phyloP scores from a whole-genome alignment of 1,284 basidiomycete species.

The Coniferiporia weirii region DNA sequence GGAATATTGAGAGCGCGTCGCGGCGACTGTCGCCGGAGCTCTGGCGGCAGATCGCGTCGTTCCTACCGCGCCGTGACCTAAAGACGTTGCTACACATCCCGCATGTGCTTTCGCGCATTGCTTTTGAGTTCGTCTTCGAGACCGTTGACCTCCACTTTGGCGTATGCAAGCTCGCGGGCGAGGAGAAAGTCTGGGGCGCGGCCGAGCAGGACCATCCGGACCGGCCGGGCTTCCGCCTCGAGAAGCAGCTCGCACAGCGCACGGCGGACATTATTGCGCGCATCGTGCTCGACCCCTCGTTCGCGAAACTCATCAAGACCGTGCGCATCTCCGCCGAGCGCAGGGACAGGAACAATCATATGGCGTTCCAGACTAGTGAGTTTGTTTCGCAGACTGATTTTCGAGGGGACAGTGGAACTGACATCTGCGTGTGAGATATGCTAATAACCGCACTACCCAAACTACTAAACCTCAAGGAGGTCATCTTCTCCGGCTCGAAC shows the following conservation, averaged over 20 bases:
- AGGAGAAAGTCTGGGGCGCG: constrained; percentile 10
- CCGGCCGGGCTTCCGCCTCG: constrained; percentile 23
- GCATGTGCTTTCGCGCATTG: constrained; percentile 60
- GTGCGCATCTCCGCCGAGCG: constrained; percentile 52
- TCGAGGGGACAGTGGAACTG: not conserved
- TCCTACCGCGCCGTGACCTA: constrained; percentile 59
- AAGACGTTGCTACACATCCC: constrained; percentile 60
- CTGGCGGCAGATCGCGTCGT: constrained; percentile 63
- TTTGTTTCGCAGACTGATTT: not conserved
- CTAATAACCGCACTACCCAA: constrained; percentile 62
- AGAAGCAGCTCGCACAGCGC: constrained; percentile 53
- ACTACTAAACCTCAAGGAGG: constrained; percentile 49
- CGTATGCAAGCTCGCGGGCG: constrained; percentile 22
- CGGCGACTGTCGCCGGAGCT: constrained; percentile 60
- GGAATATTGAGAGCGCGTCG: constrained; percentile 21
- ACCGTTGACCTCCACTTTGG: constrained; percentile 58
- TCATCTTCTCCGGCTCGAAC: constrained; percentile 54
- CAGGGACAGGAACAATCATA: constrained; percentile 41
- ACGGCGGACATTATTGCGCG: constrained; percentile 66
- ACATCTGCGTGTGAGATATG: constrained; percentile 45
- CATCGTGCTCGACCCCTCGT: constrained; percentile 54
- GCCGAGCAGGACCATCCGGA: constrained; percentile 13
- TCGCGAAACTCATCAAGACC: constrained; percentile 53
- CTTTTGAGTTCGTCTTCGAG: constrained; percentile 60
- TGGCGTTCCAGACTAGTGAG: constrained; percentile 61